Evolutionary conservation across 2,329 filamentous ascomycete species (phyloP).

Genomic region (Ceratocystis papillata): DNA sequence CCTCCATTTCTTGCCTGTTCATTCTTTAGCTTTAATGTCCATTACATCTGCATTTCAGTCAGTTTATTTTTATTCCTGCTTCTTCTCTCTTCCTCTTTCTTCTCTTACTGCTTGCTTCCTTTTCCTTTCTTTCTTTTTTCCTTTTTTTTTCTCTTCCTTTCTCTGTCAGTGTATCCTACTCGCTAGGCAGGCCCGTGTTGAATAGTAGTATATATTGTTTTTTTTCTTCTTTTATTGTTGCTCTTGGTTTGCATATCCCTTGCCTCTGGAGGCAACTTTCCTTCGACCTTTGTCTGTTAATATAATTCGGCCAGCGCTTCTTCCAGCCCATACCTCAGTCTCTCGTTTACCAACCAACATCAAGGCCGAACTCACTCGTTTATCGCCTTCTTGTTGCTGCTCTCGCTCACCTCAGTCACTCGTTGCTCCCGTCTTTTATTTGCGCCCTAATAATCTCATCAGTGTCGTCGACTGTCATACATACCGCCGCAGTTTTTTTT

Average conservation of each 20-base stretch:
- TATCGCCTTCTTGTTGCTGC: not conserved
- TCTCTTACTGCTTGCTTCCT: conserved; percentile 14
- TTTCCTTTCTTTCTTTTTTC: conserved; percentile 24
- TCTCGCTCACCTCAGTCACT: conserved; percentile 7
- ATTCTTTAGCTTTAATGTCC: conserved; percentile 12
- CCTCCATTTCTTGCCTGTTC: conserved; percentile 2
- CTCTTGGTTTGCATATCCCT: conserved; percentile 15
- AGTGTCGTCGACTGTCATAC: not conserved
- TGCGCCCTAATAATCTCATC: conserved; percentile 4
- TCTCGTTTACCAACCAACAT: not conserved
- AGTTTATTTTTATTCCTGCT: not conserved
- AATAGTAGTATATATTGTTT: conserved; percentile 19
- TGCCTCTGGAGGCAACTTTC: conserved; percentile 19
- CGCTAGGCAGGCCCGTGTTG: conserved; percentile 19
- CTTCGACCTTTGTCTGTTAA: conserved; percentile 12
- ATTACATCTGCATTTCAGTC: conserved; percentile 11
- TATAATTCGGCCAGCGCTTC: conserved; percentile 5
- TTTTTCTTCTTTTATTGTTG: conserved; percentile 24
- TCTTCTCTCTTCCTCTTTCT: conserved; percentile 2
- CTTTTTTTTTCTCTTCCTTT: conserved; percentile 17
- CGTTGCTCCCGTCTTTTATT: conserved; percentile 4
- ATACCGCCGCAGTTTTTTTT: not conserved
- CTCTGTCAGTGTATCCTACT: conserved; percentile 10
- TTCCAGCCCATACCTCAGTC: not conserved
- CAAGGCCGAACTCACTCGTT: conserved; percentile 8